These are phyloP conservation scores for Mallotus japonicus DNA, from an alignment of 441 rosid genomes.

Conservation along the genomic window DNA sequence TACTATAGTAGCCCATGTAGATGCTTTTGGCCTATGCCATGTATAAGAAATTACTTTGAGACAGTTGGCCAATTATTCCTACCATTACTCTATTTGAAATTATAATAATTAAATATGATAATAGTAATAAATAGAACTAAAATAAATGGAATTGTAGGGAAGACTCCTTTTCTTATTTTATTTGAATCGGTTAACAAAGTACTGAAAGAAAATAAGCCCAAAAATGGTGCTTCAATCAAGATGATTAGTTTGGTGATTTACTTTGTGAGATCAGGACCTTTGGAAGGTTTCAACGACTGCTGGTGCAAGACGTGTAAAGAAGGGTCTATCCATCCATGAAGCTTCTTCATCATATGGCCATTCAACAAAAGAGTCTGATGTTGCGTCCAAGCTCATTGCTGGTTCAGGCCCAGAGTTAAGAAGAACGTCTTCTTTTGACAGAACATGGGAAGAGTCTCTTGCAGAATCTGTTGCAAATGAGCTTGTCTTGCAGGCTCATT, in stretches of 20 bases:
- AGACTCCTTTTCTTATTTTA: not conserved
- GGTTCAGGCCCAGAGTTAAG: conserved; percentile 62
- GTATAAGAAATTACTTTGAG: too few species aligned
- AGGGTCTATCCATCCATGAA: conserved; percentile 61
- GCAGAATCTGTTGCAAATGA: conserved; percentile 95
- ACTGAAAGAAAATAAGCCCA: not conserved
- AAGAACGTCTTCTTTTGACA: conserved; percentile 91
- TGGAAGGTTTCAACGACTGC: conserved; percentile 98
- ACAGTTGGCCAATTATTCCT: too few species aligned
- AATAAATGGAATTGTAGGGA: not conserved
- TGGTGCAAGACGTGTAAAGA: conserved; percentile 83
- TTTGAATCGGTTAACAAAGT: conserved; percentile 20
- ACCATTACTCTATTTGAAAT: not conserved
- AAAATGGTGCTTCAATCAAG: conserved; percentile 1
- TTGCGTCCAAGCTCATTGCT: conserved; percentile 44
- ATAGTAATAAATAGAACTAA: not conserved
- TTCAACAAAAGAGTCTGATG: conserved; percentile 58
- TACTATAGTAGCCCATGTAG: too few species aligned
- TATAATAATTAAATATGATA: too few species aligned
- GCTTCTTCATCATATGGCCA: conserved; percentile 53
- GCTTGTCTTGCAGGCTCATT: conserved; percentile 71
- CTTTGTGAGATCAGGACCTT: conserved; percentile 60
- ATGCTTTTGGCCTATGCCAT: too few species aligned
- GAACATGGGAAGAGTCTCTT: conserved; percentile 93
- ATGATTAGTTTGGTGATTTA: conserved; percentile 23